A percentile compares a stretch with the other conserved stretches of the same genome.
Evolutionary conservation across 2,329 filamentous ascomycete genomes (phyloP).

Genomic region (Hypocreales sp.): DNA sequence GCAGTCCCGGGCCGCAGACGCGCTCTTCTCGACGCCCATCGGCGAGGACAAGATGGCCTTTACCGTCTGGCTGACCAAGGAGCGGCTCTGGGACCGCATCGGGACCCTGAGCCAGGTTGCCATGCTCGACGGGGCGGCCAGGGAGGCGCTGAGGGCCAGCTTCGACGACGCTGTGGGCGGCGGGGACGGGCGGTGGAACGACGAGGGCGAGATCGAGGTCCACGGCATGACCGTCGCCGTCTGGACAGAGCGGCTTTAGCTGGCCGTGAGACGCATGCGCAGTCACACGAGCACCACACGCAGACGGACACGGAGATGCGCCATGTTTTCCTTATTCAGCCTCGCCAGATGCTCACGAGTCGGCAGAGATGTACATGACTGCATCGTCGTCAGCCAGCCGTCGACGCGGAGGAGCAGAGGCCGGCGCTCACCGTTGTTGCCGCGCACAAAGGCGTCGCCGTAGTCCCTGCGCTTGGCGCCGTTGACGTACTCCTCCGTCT

Average conservation of each 20-base stretch:
- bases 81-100: conserved; percentile 48
- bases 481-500: conserved; percentile 83
- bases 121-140: conserved; percentile 34
- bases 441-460: conserved; percentile 88
- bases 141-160: conserved; percentile 28
- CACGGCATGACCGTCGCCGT: conserved; percentile 48
- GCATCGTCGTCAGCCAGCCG: conserved; percentile 4
- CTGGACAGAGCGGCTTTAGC: conserved; percentile 39
- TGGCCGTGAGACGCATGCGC: too few relatives aligned
- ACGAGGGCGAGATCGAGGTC: conserved; percentile 43
- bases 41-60: conserved; percentile 40
- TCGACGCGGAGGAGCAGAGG: not conserved
- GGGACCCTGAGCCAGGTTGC: conserved; percentile 54
- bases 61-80: conserved; percentile 39
- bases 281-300: too few relatives aligned
- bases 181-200: conserved; percentile 40
- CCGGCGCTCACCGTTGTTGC: conserved; percentile 66
- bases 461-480: conserved; percentile 70
- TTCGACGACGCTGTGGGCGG: conserved; percentile 38
- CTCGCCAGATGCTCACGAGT: too few relatives aligned
- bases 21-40: conserved; percentile 44
- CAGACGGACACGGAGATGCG: too few relatives aligned
- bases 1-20: conserved; percentile 30
- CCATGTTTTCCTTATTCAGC: too few relatives aligned
- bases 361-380: conserved; percentile 61